phyloP scores from a whole-genome alignment of 257 asterid species.

The Nyctanthes arbortristis region DNA sequence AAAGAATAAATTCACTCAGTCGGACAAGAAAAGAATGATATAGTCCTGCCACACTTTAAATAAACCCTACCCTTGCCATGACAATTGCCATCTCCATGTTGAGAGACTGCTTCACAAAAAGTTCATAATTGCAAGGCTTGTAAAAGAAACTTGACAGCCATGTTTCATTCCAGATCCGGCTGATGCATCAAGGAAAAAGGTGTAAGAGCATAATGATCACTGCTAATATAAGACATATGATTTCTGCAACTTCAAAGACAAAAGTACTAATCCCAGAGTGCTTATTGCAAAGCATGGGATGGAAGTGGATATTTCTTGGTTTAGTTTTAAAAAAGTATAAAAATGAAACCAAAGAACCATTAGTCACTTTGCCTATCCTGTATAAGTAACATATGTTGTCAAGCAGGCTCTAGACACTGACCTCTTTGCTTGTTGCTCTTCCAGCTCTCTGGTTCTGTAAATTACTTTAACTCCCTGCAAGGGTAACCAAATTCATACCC shows the following conservation, averaged over 20 bases:
- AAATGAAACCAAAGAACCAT: constrained; percentile 1
- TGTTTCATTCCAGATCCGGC: constrained; percentile 98
- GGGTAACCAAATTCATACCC: constrained; percentile 17
- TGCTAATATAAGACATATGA: constrained; percentile 8
- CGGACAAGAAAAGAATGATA: background rate
- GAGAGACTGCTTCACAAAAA: constrained; percentile 92
- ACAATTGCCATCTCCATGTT: constrained; percentile 98
- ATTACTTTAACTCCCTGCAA: constrained; percentile 89
- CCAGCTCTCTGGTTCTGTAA: constrained; percentile 91
- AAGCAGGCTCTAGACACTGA: constrained; percentile 22
- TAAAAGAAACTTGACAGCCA: constrained; percentile 94
- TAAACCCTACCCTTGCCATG: constrained; percentile 82
- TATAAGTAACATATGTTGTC: constrained; percentile 9
- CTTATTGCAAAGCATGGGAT: background rate
- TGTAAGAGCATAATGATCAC: constrained; percentile 20
- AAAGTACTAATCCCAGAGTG: constrained; percentile 16
- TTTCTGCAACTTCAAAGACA: constrained; percentile 5
- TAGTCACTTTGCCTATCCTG: constrained; percentile 7
- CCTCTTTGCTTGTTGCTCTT: constrained; percentile 96
- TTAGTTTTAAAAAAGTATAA: background rate
- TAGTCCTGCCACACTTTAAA: constrained; percentile 12
- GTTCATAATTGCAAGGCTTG: constrained; percentile 98
- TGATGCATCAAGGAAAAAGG: constrained; percentile 40
- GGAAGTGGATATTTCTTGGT: background rate
- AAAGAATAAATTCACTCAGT: constrained; percentile 12